Conservation (phyloP, 108 stramenopile species). For the Fistulifera solaris region DNA sequence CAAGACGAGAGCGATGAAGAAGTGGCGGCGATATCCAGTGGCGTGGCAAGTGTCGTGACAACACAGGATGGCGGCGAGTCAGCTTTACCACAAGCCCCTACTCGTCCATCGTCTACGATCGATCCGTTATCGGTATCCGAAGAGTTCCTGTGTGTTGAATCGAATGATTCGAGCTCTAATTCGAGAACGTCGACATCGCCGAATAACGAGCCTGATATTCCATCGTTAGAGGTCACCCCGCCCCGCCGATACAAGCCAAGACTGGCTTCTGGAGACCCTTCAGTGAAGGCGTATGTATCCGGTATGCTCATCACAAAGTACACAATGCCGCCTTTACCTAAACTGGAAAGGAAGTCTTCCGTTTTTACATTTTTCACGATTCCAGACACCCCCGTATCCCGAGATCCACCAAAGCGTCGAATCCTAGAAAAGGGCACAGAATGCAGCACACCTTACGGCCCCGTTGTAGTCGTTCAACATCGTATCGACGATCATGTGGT, state of each 20-base stretch:
- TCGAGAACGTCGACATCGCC: too few relatives aligned
- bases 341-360: slow-evolving; percentile 45
- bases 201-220: too few relatives aligned
- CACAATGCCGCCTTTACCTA: slow-evolving; percentile 57
- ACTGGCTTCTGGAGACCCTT: not conserved
- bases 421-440: slow-evolving; percentile 47
- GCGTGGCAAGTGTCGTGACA: not conserved
- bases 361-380: slow-evolving; percentile 66
- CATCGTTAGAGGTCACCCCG: too few relatives aligned
- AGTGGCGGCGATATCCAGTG: not conserved
- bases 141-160: too few relatives aligned
- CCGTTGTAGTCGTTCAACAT: slow-evolving; percentile 56
- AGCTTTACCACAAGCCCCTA: not conserved
- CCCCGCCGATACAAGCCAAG: too few relatives aligned
- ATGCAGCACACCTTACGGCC: slow-evolving; percentile 77
- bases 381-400: slow-evolving; percentile 25
- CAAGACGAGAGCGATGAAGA: slow-evolving; percentile 13
- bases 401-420: slow-evolving; percentile 22
- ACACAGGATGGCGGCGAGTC: not conserved
- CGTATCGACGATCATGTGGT: slow-evolving; percentile 47
- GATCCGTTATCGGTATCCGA: too few relatives aligned
- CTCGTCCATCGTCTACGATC: not conserved
- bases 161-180: too few relatives aligned
- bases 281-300: slow-evolving; percentile 5
- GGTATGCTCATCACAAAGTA: slow-evolving; percentile 60